Evolutionary conservation across 768 basidiomycete genomes (phyloP).

Genomic region (Panaeolus papilionaceus): DNA sequence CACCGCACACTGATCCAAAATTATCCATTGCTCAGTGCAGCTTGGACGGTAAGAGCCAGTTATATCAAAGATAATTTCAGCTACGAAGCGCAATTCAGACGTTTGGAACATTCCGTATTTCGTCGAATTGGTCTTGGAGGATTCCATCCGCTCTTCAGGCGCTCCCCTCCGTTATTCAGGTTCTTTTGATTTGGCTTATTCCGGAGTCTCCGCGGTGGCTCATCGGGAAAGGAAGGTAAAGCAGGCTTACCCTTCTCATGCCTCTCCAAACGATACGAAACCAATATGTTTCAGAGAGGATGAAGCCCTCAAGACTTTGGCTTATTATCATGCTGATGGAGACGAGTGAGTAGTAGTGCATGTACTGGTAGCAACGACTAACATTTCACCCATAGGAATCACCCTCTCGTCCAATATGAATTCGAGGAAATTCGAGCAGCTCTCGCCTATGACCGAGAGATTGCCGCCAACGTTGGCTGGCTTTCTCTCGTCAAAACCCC

Average conservation of each 20-base stretch:
- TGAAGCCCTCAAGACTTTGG: constrained; percentile 54
- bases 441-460: constrained; percentile 46
- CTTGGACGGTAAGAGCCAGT: constrained; percentile 55
- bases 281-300: constrained; percentile 35
- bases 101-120: constrained; percentile 69
- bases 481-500: constrained; percentile 48
- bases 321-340: constrained; percentile 64
- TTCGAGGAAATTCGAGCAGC: constrained; percentile 69
- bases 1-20: background rate
- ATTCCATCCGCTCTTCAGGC: constrained; percentile 69
- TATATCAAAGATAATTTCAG: background rate
- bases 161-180: constrained; percentile 61
- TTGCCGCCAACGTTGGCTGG: constrained; percentile 49
- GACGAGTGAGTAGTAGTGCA: constrained; percentile 31
- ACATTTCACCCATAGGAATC: constrained; percentile 38
- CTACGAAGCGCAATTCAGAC: constrained; percentile 36
- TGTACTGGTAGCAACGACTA: background rate
- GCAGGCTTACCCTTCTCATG: background rate
- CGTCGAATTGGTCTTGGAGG: constrained; percentile 70
- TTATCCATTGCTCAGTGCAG: constrained; percentile 44
- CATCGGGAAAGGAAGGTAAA: constrained; percentile 58
- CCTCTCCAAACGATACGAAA: background rate
- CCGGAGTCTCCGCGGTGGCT: constrained; percentile 81
- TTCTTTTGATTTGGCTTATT: constrained; percentile 61
- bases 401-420: constrained; percentile 64